A percentile compares a stretch with the other conserved stretches of the same genome.
Evolutionary conservation across 495 filamentous ascomycete genomes (phyloP).

Genomic region (Xylaria nigripes): DNA sequence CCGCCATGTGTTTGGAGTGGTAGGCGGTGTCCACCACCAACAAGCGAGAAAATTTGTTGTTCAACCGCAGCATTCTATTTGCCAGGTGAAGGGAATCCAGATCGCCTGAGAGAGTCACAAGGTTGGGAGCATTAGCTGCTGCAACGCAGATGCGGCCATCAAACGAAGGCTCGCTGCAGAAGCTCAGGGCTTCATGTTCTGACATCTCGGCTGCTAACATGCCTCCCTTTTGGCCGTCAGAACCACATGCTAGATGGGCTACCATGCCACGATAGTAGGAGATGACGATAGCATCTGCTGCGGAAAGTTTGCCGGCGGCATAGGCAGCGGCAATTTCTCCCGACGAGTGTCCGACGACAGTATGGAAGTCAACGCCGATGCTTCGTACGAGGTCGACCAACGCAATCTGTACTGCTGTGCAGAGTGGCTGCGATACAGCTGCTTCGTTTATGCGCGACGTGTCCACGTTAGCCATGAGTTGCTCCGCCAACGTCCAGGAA

Average conservation of each 20-base stretch:
- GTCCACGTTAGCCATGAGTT: slow-evolving; percentile 26
- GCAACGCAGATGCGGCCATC: slow-evolving; percentile 28
- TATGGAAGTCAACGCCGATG: slow-evolving; percentile 36
- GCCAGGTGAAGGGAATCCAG: slow-evolving; percentile 30
- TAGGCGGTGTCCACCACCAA: slow-evolving; percentile 50
- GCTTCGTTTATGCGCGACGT: slow-evolving; percentile 31
- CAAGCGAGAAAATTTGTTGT: slow-evolving; percentile 32
- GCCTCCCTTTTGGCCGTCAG: slow-evolving; percentile 25
- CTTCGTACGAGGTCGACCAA: slow-evolving; percentile 37
- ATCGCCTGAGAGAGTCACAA: slow-evolving; percentile 38
- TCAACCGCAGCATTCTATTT: slow-evolving; percentile 21
- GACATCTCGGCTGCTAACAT: slow-evolving; percentile 34
- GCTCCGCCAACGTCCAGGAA: slow-evolving; percentile 38
- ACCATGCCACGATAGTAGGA: slow-evolving; percentile 37
- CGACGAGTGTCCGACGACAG: slow-evolving; percentile 52
- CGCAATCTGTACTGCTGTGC: slow-evolving; percentile 48
- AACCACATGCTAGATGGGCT: slow-evolving; percentile 25
- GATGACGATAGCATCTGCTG: slow-evolving; percentile 38
- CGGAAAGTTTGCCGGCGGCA: slow-evolving; percentile 43
- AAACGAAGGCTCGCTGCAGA: slow-evolving; percentile 25
- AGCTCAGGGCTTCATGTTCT: slow-evolving; percentile 25
- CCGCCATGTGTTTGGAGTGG: slow-evolving; percentile 53
- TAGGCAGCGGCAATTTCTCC: slow-evolving; percentile 60
- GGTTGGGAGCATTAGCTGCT: slow-evolving; percentile 33
- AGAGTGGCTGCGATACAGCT: slow-evolving; percentile 42